A percentile compares a stretch with the other conserved stretches of the same genome.
Evolutionary conservation across 352 stramenopile species (phyloP).

Genomic region (Phytophthora pini): DNA sequence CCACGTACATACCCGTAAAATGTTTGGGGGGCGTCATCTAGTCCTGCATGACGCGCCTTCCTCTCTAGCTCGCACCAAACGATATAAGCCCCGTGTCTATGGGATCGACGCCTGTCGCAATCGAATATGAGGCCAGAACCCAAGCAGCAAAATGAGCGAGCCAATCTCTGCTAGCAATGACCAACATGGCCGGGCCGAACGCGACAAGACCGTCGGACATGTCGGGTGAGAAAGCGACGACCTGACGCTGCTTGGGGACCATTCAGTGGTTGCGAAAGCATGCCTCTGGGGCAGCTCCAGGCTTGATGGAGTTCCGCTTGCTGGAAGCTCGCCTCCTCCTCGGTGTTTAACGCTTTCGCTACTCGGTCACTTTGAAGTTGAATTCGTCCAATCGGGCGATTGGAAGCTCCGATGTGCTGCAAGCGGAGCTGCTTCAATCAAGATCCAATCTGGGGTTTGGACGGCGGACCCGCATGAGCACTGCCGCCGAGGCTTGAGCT

Average conservation of each 20-base stretch:
- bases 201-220: slow-evolving; percentile 22
- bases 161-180: slow-evolving; percentile 14
- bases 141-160: slow-evolving; percentile 32
- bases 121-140: slow-evolving; percentile 19
- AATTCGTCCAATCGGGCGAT: slow-evolving; percentile 35
- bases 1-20: slow-evolving; percentile 11
- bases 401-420: slow-evolving; percentile 32
- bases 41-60: slow-evolving; percentile 7
- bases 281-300: not conserved
- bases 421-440: slow-evolving; percentile 1
- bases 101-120: slow-evolving; percentile 21
- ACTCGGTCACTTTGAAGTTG: slow-evolving; percentile 27
- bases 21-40: slow-evolving; percentile 5
- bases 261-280: slow-evolving; percentile 29
- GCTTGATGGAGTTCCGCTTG: not conserved
- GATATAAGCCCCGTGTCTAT: slow-evolving; percentile 20
- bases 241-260: slow-evolving; percentile 23
- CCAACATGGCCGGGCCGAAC: slow-evolving; percentile 22
- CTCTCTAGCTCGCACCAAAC: slow-evolving; percentile 2
- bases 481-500: slow-evolving; percentile 1
- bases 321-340: slow-evolving; percentile 2
- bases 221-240: slow-evolving; percentile 29
- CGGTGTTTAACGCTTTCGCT: slow-evolving; percentile 24
- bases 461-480: slow-evolving; percentile 6
- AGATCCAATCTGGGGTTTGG: slow-evolving; percentile 37